A percentile compares a stretch with the other conserved stretches of the same genome.
Conservation (phyloP, 805 yeast species). For the Metschnikowia koreensis region DNA sequence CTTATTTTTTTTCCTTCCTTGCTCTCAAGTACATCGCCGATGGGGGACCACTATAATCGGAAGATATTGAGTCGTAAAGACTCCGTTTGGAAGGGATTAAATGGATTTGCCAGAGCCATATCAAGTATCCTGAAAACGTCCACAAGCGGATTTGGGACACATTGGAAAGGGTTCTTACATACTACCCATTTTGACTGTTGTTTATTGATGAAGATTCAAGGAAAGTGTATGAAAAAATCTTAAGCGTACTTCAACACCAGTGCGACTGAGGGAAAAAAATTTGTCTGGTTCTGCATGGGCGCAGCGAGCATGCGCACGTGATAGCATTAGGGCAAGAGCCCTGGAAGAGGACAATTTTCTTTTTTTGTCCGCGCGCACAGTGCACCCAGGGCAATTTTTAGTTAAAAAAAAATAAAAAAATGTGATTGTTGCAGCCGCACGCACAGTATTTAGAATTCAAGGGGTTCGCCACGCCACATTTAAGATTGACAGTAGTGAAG, state of each 20-base stretch:
- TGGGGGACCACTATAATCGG: not conserved
- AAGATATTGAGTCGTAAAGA: too few relatives aligned
- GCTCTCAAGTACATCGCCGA: too few relatives aligned
- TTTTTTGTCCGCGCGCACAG: not conserved
- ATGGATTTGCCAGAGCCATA: not conserved
- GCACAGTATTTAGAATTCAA: not conserved
- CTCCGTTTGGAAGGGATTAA: too few relatives aligned
- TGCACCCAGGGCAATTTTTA: too few relatives aligned
- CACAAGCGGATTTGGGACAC: not conserved
- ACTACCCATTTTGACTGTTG: constrained; percentile 68
- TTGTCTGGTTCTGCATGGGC: constrained; percentile 14
- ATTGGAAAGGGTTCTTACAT: constrained; percentile 42
- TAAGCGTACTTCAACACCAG: constrained; percentile 11
- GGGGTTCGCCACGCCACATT: too few relatives aligned
- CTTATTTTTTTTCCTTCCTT: too few relatives aligned
- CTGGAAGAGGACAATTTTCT: constrained; percentile 1
- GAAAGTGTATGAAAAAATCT: constrained; percentile 18
- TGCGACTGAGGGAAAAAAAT: constrained; percentile 18
- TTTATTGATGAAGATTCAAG: constrained; percentile 20
- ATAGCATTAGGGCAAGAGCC: constrained; percentile 14
- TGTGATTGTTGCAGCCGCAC: not conserved
- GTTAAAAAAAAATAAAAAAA: too few relatives aligned
- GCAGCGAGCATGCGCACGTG: constrained; percentile 12
- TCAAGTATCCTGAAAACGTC: not conserved
- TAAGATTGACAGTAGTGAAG: too few relatives aligned